Conservation (phyloP, 495 filamentous ascomycete genomes). For the Lentithecium fluviatile region DNA sequence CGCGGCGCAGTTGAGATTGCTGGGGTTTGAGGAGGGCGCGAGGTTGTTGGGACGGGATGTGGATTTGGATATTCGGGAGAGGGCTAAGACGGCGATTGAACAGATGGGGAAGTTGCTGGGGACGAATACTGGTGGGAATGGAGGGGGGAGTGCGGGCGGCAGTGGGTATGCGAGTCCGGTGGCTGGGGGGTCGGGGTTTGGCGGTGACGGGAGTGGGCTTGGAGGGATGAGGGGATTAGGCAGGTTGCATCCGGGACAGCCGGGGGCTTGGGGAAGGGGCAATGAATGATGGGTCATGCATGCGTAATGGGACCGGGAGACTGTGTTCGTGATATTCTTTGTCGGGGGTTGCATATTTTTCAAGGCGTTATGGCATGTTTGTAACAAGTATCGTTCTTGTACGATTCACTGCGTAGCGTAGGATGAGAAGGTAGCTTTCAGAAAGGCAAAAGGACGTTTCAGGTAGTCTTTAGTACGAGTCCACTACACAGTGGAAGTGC, state of each 20-base stretch:
- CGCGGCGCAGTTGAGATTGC: constrained; percentile 61
- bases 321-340: no score
- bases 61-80: constrained; percentile 80
- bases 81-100: constrained; percentile 73
- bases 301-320: no score
- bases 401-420: no score
- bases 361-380: no score
- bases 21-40: constrained; percentile 70
- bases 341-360: no score
- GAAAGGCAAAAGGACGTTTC: no score
- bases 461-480: no score
- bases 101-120: constrained; percentile 53
- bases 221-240: constrained; percentile 3
- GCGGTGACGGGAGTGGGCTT: constrained; percentile 4
- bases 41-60: constrained; percentile 63
- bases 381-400: no score
- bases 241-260: constrained; percentile 11
- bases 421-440: no score
- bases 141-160: background rate
- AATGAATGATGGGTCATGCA: background rate
- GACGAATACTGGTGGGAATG: background rate
- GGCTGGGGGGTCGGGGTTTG: background rate
- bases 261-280: constrained; percentile 21
- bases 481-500: no score
- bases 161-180: constrained; percentile 6